Evolutionary conservation across 345 rosid species (phyloP).

Genomic region (Bruguiera sexangula): DNA sequence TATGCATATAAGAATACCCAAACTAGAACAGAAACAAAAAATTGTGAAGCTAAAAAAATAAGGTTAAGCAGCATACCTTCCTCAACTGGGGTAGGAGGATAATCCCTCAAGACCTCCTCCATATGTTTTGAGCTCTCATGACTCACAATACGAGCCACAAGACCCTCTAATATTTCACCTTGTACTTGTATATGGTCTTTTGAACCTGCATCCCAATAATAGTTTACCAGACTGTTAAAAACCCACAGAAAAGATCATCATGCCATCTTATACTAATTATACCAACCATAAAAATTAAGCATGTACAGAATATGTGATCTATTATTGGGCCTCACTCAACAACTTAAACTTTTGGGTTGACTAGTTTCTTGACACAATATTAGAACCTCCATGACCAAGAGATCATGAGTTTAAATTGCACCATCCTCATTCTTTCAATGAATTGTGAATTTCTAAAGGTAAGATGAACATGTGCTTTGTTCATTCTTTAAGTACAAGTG

Average conservation of each 20-base stretch:
- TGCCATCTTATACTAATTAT: background rate
- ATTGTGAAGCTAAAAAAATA: background rate
- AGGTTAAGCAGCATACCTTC: conserved; percentile 50
- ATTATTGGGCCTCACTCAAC: too few relatives aligned
- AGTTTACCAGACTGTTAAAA: background rate
- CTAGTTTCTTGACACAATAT: too few relatives aligned
- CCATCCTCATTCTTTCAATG: too few relatives aligned
- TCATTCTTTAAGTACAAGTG: too few relatives aligned
- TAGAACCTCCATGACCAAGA: too few relatives aligned
- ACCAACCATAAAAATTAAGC: background rate
- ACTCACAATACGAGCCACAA: conserved; percentile 93
- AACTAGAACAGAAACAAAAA: background rate
- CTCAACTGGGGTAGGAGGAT: conserved; percentile 56
- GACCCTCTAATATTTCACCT: conserved; percentile 97
- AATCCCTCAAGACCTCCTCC: conserved; percentile 67
- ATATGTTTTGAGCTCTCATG: conserved; percentile 70
- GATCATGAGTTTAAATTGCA: too few relatives aligned
- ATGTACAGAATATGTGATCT: background rate
- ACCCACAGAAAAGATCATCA: background rate
- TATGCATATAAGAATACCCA: too few relatives aligned
- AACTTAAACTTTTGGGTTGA: too few relatives aligned
- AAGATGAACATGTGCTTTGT: too few relatives aligned
- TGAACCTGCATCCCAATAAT: conserved; percentile 48
- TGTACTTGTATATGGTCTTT: conserved; percentile 78
- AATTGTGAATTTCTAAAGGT: too few relatives aligned